phyloP scores from a whole-genome alignment of 2,329 filamentous ascomycete genomes.

The Fonsecaea multimorphosa region DNA sequence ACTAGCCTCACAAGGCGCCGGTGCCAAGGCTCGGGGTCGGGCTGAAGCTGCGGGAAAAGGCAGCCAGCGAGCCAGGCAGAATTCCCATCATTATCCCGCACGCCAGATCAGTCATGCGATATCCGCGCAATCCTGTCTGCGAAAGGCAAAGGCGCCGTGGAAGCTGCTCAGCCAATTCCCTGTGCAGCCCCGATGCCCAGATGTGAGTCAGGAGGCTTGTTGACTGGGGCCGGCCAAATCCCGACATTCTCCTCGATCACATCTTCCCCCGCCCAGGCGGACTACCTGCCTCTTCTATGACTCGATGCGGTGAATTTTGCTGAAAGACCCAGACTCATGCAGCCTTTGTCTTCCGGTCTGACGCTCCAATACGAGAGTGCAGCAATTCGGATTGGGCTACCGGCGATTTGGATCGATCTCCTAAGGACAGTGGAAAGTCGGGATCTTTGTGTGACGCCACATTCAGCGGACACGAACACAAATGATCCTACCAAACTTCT shows the following conservation, averaged over 20 bases:
- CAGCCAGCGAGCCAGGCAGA: not conserved
- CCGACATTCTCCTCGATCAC: not conserved
- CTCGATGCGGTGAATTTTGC: not conserved
- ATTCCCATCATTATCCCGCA: not conserved
- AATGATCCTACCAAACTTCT: not conserved
- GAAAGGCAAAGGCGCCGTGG: not conserved
- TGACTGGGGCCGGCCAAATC: not conserved
- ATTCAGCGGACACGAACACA: not conserved
- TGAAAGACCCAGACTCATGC: not conserved
- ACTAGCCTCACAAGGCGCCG: too few relatives aligned
- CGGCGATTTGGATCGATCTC: not conserved
- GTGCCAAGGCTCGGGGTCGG: not conserved
- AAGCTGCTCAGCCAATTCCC: not conserved
- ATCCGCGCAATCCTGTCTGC: not conserved
- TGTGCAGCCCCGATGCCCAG: not conserved
- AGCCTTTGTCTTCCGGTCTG: not conserved
- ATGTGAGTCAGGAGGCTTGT: not conserved
- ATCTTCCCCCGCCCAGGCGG: not conserved
- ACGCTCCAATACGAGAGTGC: not conserved
- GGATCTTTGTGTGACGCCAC: not conserved
- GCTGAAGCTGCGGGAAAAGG: not conserved
- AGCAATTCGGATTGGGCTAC: not conserved
- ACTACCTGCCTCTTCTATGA: not conserved
- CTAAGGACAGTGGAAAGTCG: not conserved
- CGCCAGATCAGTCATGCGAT: not conserved